Base-by-base conservation (phyloP, 495 filamentous ascomycete genomes). In the Neurospora sp. region DNA sequence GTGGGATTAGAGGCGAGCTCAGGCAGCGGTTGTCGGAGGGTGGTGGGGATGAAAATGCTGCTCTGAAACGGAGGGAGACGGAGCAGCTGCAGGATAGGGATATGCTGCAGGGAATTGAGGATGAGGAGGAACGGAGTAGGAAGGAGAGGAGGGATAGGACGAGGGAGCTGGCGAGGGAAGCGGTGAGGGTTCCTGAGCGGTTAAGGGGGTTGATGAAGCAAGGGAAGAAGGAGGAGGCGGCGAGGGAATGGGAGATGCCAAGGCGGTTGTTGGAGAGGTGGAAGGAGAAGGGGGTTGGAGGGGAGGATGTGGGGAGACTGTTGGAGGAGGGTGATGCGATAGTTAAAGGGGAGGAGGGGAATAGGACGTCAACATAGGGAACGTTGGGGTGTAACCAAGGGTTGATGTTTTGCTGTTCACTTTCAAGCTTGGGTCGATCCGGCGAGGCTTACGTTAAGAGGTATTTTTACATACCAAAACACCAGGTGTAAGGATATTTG, bases 201-300 rank as follows among this genome's bases (percentile, higher is more conserved):
- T 84, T 93, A 72, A 90, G 90, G 85, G 80, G 81, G 73, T 90
- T 93, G 84, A 81, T 89, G 41, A 83, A 81, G 6, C 89, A 92
- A 5, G 88, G 88, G 72, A 88, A 86, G 37, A 83, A 88, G 59
- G 83, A 88, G 42, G 89, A 93, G 75, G 81, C 92, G 16, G 86
- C 83, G 74, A 82, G 83, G 69, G 82, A 86, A 44, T 93, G 90
- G 82, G 85, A 87, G 75, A 85, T 85, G 76, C 84, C 87, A 18
- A 85, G 91, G 48, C 76, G 73, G 48, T 72, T 88, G 72, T 76
- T 89, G 44, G 79, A 81, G 73, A 76, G 79, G 65, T 89, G 88
- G 87, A 84, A 81, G 76, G 84, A 87, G 74, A 74, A 78, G 74
- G 86, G 86, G 18, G 70, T 87, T 0, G 86, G 87, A 35, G 87